phyloP scores from a whole-genome alignment of 805 yeast species.

The Saccharomycopsis fodiens region DNA sequence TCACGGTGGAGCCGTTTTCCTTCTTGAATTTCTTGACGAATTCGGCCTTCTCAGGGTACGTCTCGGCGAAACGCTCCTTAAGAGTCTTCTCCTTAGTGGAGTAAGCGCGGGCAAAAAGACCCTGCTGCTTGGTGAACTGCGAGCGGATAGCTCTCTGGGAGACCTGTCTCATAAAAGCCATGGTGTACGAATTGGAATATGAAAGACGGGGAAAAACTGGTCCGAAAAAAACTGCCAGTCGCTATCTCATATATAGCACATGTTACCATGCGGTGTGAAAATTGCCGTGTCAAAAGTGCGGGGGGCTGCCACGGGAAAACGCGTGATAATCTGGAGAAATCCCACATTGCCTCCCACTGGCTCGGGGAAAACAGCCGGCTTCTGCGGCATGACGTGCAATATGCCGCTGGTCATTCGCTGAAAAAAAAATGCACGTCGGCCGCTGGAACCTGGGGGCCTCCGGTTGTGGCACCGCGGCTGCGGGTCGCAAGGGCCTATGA shows the following conservation, averaged over 20 bases:
- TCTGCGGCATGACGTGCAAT: not conserved
- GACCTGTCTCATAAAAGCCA: slow-evolving; percentile 21
- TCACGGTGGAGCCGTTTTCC: slow-evolving; percentile 71
- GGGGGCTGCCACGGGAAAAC: too few species aligned
- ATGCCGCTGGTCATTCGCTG: slow-evolving; percentile 4
- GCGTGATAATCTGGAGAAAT: not conserved
- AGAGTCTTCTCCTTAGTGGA: slow-evolving; percentile 50
- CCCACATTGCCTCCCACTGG: not conserved
- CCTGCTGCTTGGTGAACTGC: slow-evolving; percentile 13
- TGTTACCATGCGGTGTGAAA: not conserved
- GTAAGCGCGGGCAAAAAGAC: slow-evolving; percentile 27
- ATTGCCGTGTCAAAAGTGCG: not conserved
- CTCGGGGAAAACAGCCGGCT: not conserved
- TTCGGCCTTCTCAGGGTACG: slow-evolving; percentile 86
- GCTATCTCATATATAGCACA: not conserved
- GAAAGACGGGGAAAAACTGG: not conserved
- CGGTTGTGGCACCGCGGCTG: not conserved
- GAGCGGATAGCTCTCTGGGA: slow-evolving; percentile 20
- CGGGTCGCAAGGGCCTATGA: not conserved
- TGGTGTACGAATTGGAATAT: slow-evolving; percentile 5
- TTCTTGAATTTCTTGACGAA: slow-evolving; percentile 76
- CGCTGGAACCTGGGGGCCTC: not conserved
- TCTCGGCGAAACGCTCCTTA: slow-evolving; percentile 89
- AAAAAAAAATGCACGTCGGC: not conserved
- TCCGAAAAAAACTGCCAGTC: not conserved